Evolutionary conservation across 139 green algal genomes (phyloP).

Genomic region (Picochlorum sp.): DNA sequence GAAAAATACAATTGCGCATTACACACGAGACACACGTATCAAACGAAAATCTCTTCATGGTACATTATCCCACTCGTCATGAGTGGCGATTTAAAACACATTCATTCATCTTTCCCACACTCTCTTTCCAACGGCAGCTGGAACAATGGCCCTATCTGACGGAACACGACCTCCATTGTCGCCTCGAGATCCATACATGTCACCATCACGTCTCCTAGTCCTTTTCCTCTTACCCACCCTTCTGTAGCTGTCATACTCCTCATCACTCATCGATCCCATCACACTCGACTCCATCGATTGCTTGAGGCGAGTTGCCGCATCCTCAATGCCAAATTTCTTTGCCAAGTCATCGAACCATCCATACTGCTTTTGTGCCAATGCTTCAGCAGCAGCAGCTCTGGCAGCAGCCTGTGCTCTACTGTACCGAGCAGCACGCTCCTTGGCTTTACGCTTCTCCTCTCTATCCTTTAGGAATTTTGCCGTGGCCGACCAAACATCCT

Average conservation of each 20-base stretch:
- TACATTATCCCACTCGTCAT: neutral
- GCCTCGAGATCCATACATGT: slow-evolving; percentile 3
- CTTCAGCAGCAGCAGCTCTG: slow-evolving; percentile 28
- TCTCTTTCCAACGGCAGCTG: neutral
- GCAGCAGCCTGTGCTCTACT: slow-evolving; percentile 47
- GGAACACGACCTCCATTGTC: slow-evolving; percentile 18
- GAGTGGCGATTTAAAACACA: neutral
- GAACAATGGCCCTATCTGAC: slow-evolving; percentile 19
- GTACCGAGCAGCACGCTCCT: slow-evolving; percentile 29
- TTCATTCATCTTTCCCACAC: slow-evolving; percentile 8
- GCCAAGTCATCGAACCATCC: slow-evolving; percentile 25
- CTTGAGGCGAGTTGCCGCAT: neutral
- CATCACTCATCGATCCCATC: slow-evolving; percentile 11
- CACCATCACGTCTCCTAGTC: neutral
- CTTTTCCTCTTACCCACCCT: slow-evolving; percentile 17
- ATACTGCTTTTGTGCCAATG: slow-evolving; percentile 10
- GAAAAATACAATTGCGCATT: neutral
- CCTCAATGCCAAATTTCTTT: slow-evolving; percentile 9
- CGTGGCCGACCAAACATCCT: slow-evolving; percentile 33
- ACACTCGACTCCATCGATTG: neutral
- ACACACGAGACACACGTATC: neutral
- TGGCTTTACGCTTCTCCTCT: slow-evolving; percentile 34
- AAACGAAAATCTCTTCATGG: neutral
- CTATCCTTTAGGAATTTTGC: slow-evolving; percentile 42
- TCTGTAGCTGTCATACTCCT: slow-evolving; percentile 12